Conservation (phyloP, 805 yeast species). For the Cyberlindnera suaveolens region DNA sequence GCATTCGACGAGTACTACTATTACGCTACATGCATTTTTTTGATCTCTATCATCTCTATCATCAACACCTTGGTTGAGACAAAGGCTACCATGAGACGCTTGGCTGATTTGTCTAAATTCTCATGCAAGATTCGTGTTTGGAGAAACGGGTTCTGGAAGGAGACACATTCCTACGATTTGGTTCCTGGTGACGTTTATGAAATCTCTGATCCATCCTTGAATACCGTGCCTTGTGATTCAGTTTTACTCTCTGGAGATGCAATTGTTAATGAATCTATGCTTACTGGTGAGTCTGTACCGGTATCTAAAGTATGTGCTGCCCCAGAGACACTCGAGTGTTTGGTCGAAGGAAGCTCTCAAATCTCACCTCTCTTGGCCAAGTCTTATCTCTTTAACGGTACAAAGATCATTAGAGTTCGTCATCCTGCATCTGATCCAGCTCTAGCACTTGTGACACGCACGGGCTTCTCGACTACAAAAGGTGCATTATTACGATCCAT, state of each 20-base stretch:
- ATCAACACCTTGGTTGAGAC: constrained; percentile 84
- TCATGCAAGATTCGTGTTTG: constrained; percentile 82
- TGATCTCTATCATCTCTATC: constrained; percentile 79
- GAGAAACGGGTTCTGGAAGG: constrained; percentile 92
- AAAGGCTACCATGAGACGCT: constrained; percentile 59
- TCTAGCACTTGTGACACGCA: constrained; percentile 77
- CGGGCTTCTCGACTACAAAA: constrained; percentile 93
- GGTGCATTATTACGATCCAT: constrained; percentile 91
- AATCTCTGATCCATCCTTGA: constrained; percentile 76
- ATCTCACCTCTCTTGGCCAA: constrained; percentile 62
- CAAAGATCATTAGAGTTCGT: constrained; percentile 79
- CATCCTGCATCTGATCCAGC: constrained; percentile 54
- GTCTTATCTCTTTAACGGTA: constrained; percentile 81
- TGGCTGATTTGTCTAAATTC: constrained; percentile 67
- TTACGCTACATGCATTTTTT: constrained; percentile 86
- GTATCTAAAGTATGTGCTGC: constrained; percentile 74
- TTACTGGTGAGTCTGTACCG: constrained; percentile 98
- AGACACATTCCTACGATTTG: constrained; percentile 63
- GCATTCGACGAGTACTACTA: constrained; percentile 86
- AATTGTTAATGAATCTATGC: constrained; percentile 95
- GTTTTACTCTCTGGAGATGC: constrained; percentile 85
- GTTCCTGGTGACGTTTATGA: constrained; percentile 97
- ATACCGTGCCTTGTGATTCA: constrained; percentile 82
- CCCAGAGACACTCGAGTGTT: constrained; percentile 49
- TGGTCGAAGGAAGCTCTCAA: constrained; percentile 45